These are phyloP conservation scores for Lentinula lateritia DNA, from an alignment of 768 basidiomycete genomes.

Conservation along the genomic window DNA sequence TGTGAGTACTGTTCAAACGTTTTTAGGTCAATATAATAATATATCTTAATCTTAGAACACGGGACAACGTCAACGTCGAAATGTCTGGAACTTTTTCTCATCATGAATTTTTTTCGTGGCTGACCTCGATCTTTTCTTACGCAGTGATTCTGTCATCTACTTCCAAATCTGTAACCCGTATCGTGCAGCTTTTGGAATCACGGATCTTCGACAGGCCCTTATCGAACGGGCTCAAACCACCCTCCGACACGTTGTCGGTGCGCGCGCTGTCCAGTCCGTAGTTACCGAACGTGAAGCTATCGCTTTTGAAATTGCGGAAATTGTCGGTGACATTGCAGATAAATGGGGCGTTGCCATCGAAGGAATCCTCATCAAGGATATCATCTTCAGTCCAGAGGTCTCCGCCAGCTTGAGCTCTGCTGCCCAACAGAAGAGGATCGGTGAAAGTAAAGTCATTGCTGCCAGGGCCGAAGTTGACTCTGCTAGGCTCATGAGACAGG, in stretches of 20 bases:
- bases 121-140: background rate
- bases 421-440: conserved; percentile 95
- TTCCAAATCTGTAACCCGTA: conserved; percentile 90
- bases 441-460: conserved; percentile 94
- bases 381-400: conserved; percentile 88
- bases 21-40: background rate
- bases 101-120: conserved; percentile 4
- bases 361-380: conserved; percentile 92
- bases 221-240: conserved; percentile 90
- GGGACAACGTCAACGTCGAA: conserved; percentile 94
- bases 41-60: conserved; percentile 42
- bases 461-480: conserved; percentile 95
- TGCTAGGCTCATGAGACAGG: conserved; percentile 93
- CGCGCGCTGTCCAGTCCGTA: conserved; percentile 89
- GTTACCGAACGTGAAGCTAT: conserved; percentile 97
- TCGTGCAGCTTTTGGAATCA: conserved; percentile 91
- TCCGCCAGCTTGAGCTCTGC: conserved; percentile 90
- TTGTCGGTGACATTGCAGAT: conserved; percentile 87
- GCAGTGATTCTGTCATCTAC: conserved; percentile 87
- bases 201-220: conserved; percentile 81
- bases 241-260: conserved; percentile 94
- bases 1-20: conserved; percentile 31
- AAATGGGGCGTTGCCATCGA: conserved; percentile 98
- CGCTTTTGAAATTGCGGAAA: conserved; percentile 94
- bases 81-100: conserved; percentile 46